phyloP scores from a whole-genome alignment of 129 eudicot genomes.

The Tagetes erecta region DNA sequence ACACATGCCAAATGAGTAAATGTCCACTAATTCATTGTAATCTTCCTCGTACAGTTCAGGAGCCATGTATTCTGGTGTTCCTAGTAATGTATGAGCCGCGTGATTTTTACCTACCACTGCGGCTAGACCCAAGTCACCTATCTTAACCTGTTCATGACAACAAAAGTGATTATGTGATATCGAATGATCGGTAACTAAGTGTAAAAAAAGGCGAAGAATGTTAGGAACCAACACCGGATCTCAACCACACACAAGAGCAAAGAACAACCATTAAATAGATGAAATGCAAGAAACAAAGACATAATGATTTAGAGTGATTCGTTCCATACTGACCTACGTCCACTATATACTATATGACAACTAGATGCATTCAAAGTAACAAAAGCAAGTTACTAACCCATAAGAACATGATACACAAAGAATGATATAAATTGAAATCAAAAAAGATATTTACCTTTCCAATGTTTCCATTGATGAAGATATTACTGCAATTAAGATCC shows the following conservation, averaged over 20 bases:
- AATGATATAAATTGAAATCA: neutral
- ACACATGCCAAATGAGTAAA: constrained; percentile 94
- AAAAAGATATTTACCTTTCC: constrained; percentile 57
- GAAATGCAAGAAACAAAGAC: neutral
- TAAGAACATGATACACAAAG: neutral
- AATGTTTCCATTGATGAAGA: constrained; percentile 72
- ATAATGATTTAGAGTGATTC: neutral
- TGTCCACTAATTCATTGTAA: constrained; percentile 71
- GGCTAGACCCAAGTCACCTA: constrained; percentile 77
- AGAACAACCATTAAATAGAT: neutral
- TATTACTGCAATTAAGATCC: constrained; percentile 79
- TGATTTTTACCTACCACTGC: constrained; percentile 73
- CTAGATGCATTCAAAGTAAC: neutral
- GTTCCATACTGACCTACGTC: too few species aligned
- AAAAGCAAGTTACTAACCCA: neutral
- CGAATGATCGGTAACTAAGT: too few species aligned
- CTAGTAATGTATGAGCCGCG: constrained; percentile 67
- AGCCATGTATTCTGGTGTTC: constrained; percentile 87
- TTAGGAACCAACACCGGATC: neutral
- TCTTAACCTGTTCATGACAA: constrained; percentile 58
- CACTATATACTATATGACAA: too few species aligned
- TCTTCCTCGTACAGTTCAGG: constrained; percentile 84
- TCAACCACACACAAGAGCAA: too few species aligned
- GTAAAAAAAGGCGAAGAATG: too few species aligned
- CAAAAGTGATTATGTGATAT: neutral